Percentiles rank a stretch among this genome's conserved stretches.
Conservation (phyloP, 2,329 filamentous ascomycete species). For the Hymenoscyphus linearis region DNA sequence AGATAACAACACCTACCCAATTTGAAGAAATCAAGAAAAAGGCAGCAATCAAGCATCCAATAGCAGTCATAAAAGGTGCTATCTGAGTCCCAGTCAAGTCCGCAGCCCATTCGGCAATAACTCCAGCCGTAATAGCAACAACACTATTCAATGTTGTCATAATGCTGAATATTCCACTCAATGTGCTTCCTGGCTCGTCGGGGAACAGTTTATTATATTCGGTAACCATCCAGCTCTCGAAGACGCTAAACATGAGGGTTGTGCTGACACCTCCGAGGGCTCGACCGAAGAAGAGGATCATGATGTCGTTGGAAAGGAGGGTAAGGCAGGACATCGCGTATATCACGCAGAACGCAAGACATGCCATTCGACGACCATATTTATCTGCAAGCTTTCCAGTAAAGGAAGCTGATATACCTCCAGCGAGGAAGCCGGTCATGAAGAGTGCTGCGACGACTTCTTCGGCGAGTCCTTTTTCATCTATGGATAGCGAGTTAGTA, state of each 20-base stretch:
- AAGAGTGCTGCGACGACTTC: slow-evolving; percentile 24
- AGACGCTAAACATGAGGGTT: slow-evolving; percentile 53
- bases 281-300: slow-evolving; percentile 45
- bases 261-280: slow-evolving; percentile 50
- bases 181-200: slow-evolving; percentile 34
- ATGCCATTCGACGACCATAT: slow-evolving; percentile 40
- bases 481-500: not conserved
- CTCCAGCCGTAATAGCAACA: slow-evolving; percentile 47
- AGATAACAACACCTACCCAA: slow-evolving; percentile 38
- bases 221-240: slow-evolving; percentile 58
- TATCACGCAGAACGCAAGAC: slow-evolving; percentile 46
- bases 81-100: slow-evolving; percentile 41
- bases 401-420: slow-evolving; percentile 24
- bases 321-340: slow-evolving; percentile 48
- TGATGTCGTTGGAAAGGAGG: slow-evolving; percentile 39
- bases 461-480: slow-evolving; percentile 25
- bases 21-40: slow-evolving; percentile 39
- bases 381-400: slow-evolving; percentile 23
- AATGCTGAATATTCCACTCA: slow-evolving; percentile 46
- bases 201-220: slow-evolving; percentile 46
- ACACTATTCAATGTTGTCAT: slow-evolving; percentile 48
- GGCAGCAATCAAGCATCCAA: slow-evolving; percentile 37
- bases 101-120: slow-evolving; percentile 46
- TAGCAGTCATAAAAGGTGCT: slow-evolving; percentile 46
- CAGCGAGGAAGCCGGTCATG: slow-evolving; percentile 26